Base-by-base conservation (phyloP, 768 basidiomycete species). In the Tephrocybe sp. region DNA sequence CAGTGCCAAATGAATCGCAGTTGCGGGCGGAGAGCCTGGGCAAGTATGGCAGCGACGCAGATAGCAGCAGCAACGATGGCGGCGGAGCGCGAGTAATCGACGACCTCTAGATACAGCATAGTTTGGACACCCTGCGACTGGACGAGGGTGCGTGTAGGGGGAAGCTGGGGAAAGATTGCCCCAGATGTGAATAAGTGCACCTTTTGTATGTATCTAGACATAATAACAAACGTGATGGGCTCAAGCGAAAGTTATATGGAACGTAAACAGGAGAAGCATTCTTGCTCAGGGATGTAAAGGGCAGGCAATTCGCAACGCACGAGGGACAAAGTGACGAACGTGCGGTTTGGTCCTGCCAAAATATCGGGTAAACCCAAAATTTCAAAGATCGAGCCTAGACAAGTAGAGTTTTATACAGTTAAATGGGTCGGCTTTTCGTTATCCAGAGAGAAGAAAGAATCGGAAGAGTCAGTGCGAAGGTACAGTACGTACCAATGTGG, bases 1-100 rank as follows among this genome's bases (percentile, higher is more conserved):
- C 75, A 77, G 50, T 79, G 73, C 74, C 76, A 78, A 42, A 76
- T 56, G 49, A 79, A 79, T 52, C 69, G 72, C 46, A 78, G 53
- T 47, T 73, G 72, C 2, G 76, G 74, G 12, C 61, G 62, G 11
- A 78, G 53, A 40, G 60, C 23, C 17, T 60, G 54, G n/a, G 41
- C 52, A 2, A 61, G 39, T 4, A 61, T 23, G 34, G 57, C 45
- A 33, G 17, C 23, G 35, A 55, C 17, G 33, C 45, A 34, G n/a
- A 56, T 26, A 14, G 33, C 53, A 4, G 20, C 52, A 20, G 48
- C 51, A 10, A 56, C 35, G 6, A 51, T 3, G 26, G 48, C 35
- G 10, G 48, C 44, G 35, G 52, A 55, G 33, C 39, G 53, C 35
- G 53, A 51, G 19, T 49, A 31, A 20, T 40, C 33, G 23, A 30